phyloP scores from a whole-genome alignment of 495 filamentous ascomycete species.

The Daldinia vernicosa region DNA sequence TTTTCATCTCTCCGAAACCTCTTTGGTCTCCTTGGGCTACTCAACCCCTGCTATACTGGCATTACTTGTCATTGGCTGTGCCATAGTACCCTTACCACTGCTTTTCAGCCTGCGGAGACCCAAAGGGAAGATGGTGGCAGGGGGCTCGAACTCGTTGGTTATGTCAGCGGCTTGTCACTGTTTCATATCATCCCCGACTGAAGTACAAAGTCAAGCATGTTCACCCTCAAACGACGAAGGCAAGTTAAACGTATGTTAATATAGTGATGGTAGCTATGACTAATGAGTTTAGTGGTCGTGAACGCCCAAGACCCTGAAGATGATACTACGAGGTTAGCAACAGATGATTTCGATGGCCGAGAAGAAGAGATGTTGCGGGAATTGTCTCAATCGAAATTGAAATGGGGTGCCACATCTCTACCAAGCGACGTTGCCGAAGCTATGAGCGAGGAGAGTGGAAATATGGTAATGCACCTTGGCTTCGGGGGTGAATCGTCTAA shows the following conservation, averaged over 20 bases:
- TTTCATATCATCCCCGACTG: not conserved
- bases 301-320: not conserved
- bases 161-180: not conserved
- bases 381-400: not conserved
- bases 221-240: not conserved
- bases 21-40: not conserved
- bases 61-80: not conserved
- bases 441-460: not conserved
- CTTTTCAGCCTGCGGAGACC: not conserved
- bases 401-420: not conserved
- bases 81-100: not conserved
- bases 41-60: not conserved
- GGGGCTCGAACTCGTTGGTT: not conserved
- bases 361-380: not conserved
- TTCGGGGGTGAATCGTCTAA: slow-evolving; percentile 6
- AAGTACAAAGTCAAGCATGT: not conserved
- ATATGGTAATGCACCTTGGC: slow-evolving; percentile 11
- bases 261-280: not conserved
- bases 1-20: not conserved
- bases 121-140: not conserved
- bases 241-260: not conserved
- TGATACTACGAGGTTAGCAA: not conserved
- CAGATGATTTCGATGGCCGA: not conserved
- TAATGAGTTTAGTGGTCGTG: not conserved
- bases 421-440: not conserved